Evolutionary conservation across 108 stramenopile species (phyloP).

Genomic region (Cyclotella cryptica): DNA sequence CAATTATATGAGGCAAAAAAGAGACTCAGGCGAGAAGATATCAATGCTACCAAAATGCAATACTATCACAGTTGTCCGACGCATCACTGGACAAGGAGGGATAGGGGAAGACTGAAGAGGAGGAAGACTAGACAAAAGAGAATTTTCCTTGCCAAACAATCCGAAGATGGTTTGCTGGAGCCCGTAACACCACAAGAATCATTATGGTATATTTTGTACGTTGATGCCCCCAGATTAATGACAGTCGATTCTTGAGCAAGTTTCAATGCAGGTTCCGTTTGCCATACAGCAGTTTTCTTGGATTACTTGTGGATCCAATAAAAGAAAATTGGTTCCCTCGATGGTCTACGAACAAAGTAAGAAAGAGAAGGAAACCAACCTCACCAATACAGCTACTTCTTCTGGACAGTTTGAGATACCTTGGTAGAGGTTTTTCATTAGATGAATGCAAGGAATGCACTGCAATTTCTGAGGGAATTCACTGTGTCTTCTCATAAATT

Average conservation of each 20-base stretch:
- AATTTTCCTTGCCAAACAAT: too few species aligned
- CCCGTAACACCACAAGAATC: conserved; percentile 6
- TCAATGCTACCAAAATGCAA: too few species aligned
- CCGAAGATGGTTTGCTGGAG: too few species aligned
- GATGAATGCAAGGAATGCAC: conserved; percentile 41
- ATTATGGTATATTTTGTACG: conserved; percentile 7
- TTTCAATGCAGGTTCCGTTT: background rate
- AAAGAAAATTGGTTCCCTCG: conserved; percentile 6
- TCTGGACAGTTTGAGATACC: conserved; percentile 13
- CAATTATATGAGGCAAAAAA: too few species aligned
- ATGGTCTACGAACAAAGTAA: conserved; percentile 8
- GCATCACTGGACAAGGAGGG: too few species aligned
- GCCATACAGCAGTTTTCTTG: conserved; percentile 8
- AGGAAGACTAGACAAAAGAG: too few species aligned
- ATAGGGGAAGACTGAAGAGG: too few species aligned
- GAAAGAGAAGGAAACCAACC: background rate
- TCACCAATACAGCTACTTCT: conserved; percentile 20
- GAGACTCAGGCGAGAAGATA: too few species aligned
- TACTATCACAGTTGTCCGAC: too few species aligned
- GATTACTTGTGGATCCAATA: background rate
- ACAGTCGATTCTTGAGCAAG: background rate
- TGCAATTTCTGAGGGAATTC: conserved; percentile 16
- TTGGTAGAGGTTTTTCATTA: conserved; percentile 34
- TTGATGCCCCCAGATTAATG: background rate
- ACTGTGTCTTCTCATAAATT: conserved; percentile 20